Evolutionary conservation across 257 asterid species (phyloP), one percentile per base, ranked within the genome.

Genomic region (Buddleja alternifolia): DNA sequence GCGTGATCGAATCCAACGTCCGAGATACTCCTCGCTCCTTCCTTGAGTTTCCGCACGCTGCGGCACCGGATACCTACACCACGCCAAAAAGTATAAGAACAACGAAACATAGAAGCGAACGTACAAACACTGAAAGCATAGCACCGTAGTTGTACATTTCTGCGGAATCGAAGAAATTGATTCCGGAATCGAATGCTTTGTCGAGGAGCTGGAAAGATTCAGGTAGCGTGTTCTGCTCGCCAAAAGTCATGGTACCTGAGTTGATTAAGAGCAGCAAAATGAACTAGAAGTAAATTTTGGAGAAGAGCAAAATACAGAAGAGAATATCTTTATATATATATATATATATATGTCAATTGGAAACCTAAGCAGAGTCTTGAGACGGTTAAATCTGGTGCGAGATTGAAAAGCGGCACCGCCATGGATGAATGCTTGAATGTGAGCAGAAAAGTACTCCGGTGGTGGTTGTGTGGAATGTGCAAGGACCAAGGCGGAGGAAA

Each of bases 51-150:
- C 83, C 4, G 87, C 81, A 60, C 91, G 82, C 82, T 86, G 96
- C 16, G 98, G 98, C 71, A 90, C 96, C 3, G 97, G 97, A 63
- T 92, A 92, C 97, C 97, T 90, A 62, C 66, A 73, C 60, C 56
- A 60, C 39, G 7, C 46, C 44, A 15, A 21, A 29, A n/a, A 44
- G 8, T 15, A 21, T 42, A 29, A 12, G 19, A 15, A 40, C 4
- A 37, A 24, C 54, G 15, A 21, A 67, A 19, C 16, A 54, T 9
- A 8, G 14, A 12, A 6, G 0, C 6, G 21, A 57, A 60, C 32
- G 44, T 9, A 51, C 37, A 60, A 63, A 47, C 4, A 15, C 7
- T 8, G 3, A 44, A 37, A 45, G 60, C 45, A 40, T 23, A 67
- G 20, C n/a, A 10, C 21, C 46, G 17, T 1, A 5, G 20, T 6